phyloP scores from a whole-genome alignment of 1,284 basidiomycete species.

The Kwoniella shivajii region DNA sequence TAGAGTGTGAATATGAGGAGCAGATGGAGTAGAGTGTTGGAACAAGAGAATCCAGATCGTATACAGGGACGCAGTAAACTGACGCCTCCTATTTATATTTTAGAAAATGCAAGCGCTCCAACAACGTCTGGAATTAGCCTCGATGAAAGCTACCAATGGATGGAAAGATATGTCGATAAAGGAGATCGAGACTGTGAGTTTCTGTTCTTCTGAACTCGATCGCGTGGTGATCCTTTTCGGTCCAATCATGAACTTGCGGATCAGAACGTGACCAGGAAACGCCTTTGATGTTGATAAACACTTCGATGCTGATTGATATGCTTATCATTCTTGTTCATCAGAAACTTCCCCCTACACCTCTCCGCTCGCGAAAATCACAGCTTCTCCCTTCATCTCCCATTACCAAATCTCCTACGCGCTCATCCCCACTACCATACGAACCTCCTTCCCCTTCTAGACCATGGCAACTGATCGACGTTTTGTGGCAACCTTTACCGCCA shows the following conservation, averaged over 20 bases:
- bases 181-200: slow-evolving; percentile 48
- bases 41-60: no score
- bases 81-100: not conserved
- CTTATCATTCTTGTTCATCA: not conserved
- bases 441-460: slow-evolving; percentile 49
- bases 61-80: not conserved
- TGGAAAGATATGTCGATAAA: slow-evolving; percentile 49
- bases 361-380: slow-evolving; percentile 18
- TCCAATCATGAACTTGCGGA: not conserved
- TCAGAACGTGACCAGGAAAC: no score
- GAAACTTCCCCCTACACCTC: slow-evolving; percentile 23
- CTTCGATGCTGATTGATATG: not conserved
- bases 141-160: slow-evolving; percentile 48
- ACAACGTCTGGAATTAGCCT: slow-evolving; percentile 50
- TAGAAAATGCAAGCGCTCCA: slow-evolving; percentile 50
- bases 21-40: no score
- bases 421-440: slow-evolving; percentile 34
- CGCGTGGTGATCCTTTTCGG: not conserved
- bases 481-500: slow-evolving; percentile 51
- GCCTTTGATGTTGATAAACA: no score
- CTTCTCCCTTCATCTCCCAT: slow-evolving; percentile 20
- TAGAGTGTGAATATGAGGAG: no score
- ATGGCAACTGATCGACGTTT: slow-evolving; percentile 49
- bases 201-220: not conserved
- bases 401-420: slow-evolving; percentile 15